Base-by-base conservation (phyloP, 768 basidiomycete species). In the Dioszegia crocea region DNA sequence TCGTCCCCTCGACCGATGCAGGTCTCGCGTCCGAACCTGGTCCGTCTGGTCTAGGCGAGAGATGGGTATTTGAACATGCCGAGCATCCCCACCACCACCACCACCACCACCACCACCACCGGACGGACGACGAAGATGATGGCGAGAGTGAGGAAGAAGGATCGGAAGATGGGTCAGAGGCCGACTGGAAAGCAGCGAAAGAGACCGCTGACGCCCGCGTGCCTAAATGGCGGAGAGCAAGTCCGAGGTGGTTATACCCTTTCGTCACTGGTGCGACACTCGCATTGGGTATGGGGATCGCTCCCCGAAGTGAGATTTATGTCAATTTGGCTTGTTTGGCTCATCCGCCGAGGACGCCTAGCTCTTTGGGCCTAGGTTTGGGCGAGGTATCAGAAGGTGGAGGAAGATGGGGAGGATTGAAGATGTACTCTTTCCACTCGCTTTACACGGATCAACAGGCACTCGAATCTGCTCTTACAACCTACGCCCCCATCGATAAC, bases 261-360 rank as follows among this genome's bases (percentile, higher is more conserved):
- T 68, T 75, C 48, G 57, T 75, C 23, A 48, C 69, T 11, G 67
- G 65, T 9, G 60, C 64, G n/a, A 63, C 76, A 2, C 44, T 74
- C 1, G 58, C 61, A 8, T 6, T 75, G 14, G 76, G 76, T 5
- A 74, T 74, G 72, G 62, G 63, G 12, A 61, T 68, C 16, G 74
- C 74, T 10, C 76, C 76, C 2, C 66, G 65, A 46, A 59, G 58
- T 17, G 76, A 77, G 52, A 39, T 77, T 17, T 68, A 54, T 41
- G 71, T 77, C 61, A 74, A 72, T 56, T 56, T 77, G 27, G 76
- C 74, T 12, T 77, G 76, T 66, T 59, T 77, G 17, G 61, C 76
- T 14, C 71, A 75, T 58, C 74, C 76, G 6, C 76, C 76, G 2
- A 59, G 60, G 60, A 27, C 23, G 14, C 39, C 57, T 19, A 29